These are phyloP conservation scores for Tubosaeta sp. DNA, from an alignment of 768 basidiomycete species.

Conservation along the genomic window DNA sequence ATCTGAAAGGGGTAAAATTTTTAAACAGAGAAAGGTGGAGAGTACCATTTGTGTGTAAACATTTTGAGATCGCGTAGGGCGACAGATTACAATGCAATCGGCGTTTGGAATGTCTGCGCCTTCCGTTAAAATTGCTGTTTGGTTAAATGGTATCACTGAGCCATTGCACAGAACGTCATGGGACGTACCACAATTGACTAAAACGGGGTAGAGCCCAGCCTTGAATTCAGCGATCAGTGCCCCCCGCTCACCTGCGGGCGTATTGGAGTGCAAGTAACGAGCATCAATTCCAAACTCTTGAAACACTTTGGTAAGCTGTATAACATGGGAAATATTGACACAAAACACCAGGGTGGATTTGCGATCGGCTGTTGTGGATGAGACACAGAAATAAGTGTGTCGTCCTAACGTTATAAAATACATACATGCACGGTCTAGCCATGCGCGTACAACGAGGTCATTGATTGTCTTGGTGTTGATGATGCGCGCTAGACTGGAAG, in stretches of 20 bases:
- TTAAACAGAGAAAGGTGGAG: neutral
- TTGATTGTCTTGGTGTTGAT: conserved; percentile 81
- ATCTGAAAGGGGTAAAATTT: conserved; percentile 50
- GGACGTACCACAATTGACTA: conserved; percentile 80
- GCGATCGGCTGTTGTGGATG: conserved; percentile 43
- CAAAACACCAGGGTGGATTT: conserved; percentile 93
- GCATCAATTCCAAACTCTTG: conserved; percentile 78
- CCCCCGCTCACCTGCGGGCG: conserved; percentile 59
- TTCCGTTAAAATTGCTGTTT: conserved; percentile 78
- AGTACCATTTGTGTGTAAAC: conserved; percentile 89
- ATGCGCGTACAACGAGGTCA: conserved; percentile 71
- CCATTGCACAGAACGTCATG: neutral
- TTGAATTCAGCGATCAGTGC: conserved; percentile 64
- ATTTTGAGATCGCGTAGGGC: conserved; percentile 87
- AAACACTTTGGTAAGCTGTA: conserved; percentile 68
- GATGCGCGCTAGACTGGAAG: conserved; percentile 71
- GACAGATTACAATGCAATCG: conserved; percentile 83
- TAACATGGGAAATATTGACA: conserved; percentile 78
- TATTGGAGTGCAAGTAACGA: conserved; percentile 69
- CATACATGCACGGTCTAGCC: conserved; percentile 82
- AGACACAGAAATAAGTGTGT: conserved; percentile 2
- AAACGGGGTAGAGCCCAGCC: conserved; percentile 71
- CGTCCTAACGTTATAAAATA: conserved; percentile 1
- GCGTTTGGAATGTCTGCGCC: conserved; percentile 94
- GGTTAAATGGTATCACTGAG: neutral